Conservation (phyloP, 495 filamentous ascomycete genomes). For the Amniculicola lignicola region DNA sequence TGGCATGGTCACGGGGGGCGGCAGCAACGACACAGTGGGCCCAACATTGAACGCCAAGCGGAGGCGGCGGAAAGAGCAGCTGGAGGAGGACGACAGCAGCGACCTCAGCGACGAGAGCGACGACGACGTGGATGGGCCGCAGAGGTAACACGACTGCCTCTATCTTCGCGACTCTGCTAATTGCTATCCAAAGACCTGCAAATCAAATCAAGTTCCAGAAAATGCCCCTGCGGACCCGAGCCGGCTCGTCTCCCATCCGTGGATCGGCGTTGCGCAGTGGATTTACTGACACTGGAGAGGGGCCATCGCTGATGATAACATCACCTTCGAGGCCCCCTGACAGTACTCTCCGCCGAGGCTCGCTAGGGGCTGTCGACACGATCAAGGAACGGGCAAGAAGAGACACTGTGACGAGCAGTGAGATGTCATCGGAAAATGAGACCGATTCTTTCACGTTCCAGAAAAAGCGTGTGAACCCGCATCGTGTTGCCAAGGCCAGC, state of each 20-base stretch:
- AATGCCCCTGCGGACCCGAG: constrained; percentile 82
- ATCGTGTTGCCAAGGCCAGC: constrained; percentile 48
- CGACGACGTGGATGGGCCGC: constrained; percentile 66
- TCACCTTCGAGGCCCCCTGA: constrained; percentile 49
- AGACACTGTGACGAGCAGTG: constrained; percentile 88
- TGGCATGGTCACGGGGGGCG: constrained; percentile 74
- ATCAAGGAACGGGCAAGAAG: constrained; percentile 71
- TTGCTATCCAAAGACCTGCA: constrained; percentile 46
- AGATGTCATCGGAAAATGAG: constrained; percentile 88
- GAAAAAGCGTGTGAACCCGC: constrained; percentile 56
- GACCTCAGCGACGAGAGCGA: constrained; percentile 96
- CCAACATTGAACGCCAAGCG: constrained; percentile 53
- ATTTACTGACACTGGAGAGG: constrained; percentile 42
- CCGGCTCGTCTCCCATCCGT: constrained; percentile 82
- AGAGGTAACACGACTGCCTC: constrained; percentile 11
- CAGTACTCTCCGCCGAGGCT: constrained; percentile 62
- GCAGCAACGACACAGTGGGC: constrained; percentile 66
- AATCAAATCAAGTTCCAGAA: constrained; percentile 94
- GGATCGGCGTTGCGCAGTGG: constrained; percentile 39
- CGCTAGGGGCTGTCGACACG: constrained; percentile 69
- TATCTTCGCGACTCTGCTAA: not conserved
- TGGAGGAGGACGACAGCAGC: constrained; percentile 95
- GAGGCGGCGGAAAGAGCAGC: constrained; percentile 62
- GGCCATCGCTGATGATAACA: constrained; percentile 40
- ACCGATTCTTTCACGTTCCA: constrained; percentile 66